A percentile compares a stretch with the other conserved stretches of the same genome.
phyloP scores from a whole-genome alignment of 345 rosid genomes.

The Eucalyptus microcorys region DNA sequence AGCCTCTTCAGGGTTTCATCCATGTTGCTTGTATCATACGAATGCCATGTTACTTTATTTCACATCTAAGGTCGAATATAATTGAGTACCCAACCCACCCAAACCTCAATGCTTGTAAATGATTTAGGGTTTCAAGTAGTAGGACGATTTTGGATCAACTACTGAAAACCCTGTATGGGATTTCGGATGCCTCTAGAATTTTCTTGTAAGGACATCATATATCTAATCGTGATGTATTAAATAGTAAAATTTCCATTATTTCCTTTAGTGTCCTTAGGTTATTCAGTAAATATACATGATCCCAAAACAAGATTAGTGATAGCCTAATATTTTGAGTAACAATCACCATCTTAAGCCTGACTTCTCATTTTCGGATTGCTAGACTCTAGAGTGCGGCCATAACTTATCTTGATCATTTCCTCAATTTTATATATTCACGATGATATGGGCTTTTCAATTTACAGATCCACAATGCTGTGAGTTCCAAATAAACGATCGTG shows the following conservation, averaged over 20 bases:
- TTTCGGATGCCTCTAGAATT: neutral
- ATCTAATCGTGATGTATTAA: neutral
- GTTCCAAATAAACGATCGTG: neutral
- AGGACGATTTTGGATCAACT: neutral
- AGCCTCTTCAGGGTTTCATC: neutral
- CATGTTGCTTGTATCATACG: neutral
- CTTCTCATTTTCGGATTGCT: neutral
- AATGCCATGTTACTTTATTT: neutral
- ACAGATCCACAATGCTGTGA: neutral
- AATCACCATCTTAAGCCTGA: neutral
- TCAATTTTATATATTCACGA: neutral
- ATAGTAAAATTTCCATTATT: neutral
- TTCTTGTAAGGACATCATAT: neutral
- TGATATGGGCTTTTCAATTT: neutral
- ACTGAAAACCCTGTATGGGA: neutral
- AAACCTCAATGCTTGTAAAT: neutral
- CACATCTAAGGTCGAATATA: neutral
- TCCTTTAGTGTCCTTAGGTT: neutral
- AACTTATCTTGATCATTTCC: neutral
- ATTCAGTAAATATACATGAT: neutral
- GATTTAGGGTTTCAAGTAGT: neutral
- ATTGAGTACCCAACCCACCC: neutral
- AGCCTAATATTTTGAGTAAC: neutral
- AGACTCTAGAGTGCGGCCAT: neutral
- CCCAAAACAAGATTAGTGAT: neutral